Percentiles rank a stretch among this genome's conserved stretches.
These are phyloP conservation scores for Lentinula edodes DNA, from an alignment of 768 basidiomycete genomes.

Conservation along the genomic window DNA sequence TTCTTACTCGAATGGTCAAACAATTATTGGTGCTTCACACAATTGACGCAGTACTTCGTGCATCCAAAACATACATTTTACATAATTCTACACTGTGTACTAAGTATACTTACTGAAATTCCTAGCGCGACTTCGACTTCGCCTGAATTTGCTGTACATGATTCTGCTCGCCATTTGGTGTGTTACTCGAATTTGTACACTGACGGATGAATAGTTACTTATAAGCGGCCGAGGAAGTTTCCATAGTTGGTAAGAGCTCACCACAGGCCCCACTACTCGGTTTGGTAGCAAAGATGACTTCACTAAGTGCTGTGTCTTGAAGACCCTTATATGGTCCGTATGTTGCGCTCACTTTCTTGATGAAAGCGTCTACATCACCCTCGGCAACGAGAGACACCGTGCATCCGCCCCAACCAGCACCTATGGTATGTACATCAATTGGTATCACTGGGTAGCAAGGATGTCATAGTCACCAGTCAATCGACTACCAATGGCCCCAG, in stretches of 20 bases:
- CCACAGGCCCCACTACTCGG: constrained; percentile 82
- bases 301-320: constrained; percentile 49
- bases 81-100: no score
- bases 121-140: no score
- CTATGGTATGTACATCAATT: constrained; percentile 25
- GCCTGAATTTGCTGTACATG: no score
- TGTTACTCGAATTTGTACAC: constrained; percentile 9
- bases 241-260: constrained; percentile 27
- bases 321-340: constrained; percentile 65
- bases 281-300: constrained; percentile 78
- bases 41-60: no score
- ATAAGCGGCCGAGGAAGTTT: background rate
- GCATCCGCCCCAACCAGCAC: constrained; percentile 91
- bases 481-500: constrained; percentile 77
- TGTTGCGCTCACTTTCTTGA: constrained; percentile 47
- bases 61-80: no score
- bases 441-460: background rate
- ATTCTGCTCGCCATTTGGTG: no score
- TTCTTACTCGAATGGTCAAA: no score
- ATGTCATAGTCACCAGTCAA: constrained; percentile 57
- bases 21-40: no score
- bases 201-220: background rate
- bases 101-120: no score
- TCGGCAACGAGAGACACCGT: constrained; percentile 78
- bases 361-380: constrained; percentile 55